Evolutionary conservation across 108 stramenopile genomes (phyloP), one percentile per base, ranked within the genome.

Genomic region (Cylindrotheca fusiformis): DNA sequence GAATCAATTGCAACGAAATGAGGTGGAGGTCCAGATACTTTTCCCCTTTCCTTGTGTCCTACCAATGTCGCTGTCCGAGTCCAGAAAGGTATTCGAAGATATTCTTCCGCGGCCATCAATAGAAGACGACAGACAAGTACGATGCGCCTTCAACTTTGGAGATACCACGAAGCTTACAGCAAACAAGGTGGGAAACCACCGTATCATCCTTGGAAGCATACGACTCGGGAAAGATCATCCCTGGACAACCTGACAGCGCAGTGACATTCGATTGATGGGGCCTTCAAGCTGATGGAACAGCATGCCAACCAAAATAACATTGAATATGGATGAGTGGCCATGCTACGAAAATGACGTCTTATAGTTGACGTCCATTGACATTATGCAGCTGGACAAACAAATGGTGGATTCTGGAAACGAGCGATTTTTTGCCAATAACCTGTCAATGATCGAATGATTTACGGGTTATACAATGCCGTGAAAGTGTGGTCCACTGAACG

Each of bases 401-500:
- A 25, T 32, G 5, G 19, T 52, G 25, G 60, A 76, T 59, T 27
- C 23, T 23, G 28, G 45, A 31, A 66, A 68, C 44, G 26, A 58
- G 26, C 29, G 62, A 21, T 33, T 56, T n/a, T 61, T 68, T 46
- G 61, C n/a, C n/a, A n/a, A 45, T 69, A 22, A 24, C 70, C 74
- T 0, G 71, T 76, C 31, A 79, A 73, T 31, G 71, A 75, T 60
- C 76, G 83, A 20, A 75, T 84, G 69, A 67, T 80, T 20, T 68
- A 69, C 55, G 83, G 83, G 10, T 52, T 73, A 2, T 65, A 65
- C 63, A 60, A 78, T 4, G 76, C 68, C 2, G 66, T 74, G 17
- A 55, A 75, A 50, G 51, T 84, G 19, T 84, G 79, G 78, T 60
- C 79, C 14, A 73, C 76, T 21, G 51, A 67, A 55, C 72, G 83